Evolutionary conservation across 352 stramenopile species (phyloP).

Genomic region (Pythium vanterpoolii): DNA sequence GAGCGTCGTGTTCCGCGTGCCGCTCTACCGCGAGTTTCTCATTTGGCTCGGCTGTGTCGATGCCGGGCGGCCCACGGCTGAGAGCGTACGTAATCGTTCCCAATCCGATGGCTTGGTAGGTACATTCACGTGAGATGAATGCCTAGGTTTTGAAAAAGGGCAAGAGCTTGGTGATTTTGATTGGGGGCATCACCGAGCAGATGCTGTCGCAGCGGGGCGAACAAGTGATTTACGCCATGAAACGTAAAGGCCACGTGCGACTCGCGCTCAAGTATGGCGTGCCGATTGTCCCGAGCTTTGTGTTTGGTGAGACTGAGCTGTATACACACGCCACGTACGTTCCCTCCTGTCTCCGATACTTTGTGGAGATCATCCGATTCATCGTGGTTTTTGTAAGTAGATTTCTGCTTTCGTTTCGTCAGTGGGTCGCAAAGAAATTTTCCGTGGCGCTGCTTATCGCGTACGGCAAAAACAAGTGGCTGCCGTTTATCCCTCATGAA

Average conservation of each 20-base stretch:
- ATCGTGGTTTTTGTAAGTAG: conserved; percentile 18
- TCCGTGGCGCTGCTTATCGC: conserved; percentile 57
- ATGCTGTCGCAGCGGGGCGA: conserved; percentile 72
- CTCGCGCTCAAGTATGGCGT: conserved; percentile 73
- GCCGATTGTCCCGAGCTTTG: conserved; percentile 70
- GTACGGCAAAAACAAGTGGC: conserved; percentile 54
- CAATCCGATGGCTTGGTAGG: background rate
- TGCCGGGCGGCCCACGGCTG: conserved; percentile 56
- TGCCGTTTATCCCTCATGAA: conserved; percentile 55
- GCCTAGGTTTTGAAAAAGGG: conserved; percentile 37
- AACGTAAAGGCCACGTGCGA: conserved; percentile 80
- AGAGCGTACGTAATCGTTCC: conserved; percentile 18
- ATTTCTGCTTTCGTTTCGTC: conserved; percentile 63
- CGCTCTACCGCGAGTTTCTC: conserved; percentile 75
- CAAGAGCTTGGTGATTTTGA: conserved; percentile 78
- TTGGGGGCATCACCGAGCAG: conserved; percentile 81
- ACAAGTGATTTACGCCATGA: conserved; percentile 76
- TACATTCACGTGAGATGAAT: background rate
- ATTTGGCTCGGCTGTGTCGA: conserved; percentile 81
- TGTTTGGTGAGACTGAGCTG: conserved; percentile 79
- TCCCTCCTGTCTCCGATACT: background rate
- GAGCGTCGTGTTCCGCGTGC: conserved; percentile 73
- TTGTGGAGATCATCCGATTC: background rate
- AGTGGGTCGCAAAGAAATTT: conserved; percentile 67
- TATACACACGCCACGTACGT: conserved; percentile 71